Percentiles rank a stretch among this genome's conserved stretches.
These are phyloP conservation scores for Mycosarcoma mackinlayi DNA, from an alignment of 1,284 basidiomycete species.

Conservation along the genomic window DNA sequence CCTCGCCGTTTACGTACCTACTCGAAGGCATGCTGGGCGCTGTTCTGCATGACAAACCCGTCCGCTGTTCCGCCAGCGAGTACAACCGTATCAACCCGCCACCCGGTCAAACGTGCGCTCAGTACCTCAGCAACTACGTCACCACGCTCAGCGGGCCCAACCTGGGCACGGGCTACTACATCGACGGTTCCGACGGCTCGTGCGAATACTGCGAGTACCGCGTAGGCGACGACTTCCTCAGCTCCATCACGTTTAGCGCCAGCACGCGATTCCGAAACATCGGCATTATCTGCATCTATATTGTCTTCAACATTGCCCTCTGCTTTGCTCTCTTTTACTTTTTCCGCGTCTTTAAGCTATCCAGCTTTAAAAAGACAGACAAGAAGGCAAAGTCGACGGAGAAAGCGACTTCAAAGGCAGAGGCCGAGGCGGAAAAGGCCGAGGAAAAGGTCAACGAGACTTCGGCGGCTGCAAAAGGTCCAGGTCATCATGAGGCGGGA, in stretches of 20 bases:
- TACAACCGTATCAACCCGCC: conserved; percentile 68
- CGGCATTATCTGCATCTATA: conserved; percentile 74
- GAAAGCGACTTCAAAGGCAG: background rate
- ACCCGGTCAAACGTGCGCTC: conserved; percentile 69
- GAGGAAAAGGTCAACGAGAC: conserved; percentile 9
- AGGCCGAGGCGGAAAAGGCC: conserved; percentile 11
- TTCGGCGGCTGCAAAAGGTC: conserved; percentile 21
- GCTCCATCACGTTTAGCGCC: conserved; percentile 33
- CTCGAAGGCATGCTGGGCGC: conserved; percentile 69
- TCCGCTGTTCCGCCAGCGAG: conserved; percentile 70
- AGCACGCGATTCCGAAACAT: conserved; percentile 51
- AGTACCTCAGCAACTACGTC: conserved; percentile 69
- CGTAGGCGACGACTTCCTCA: conserved; percentile 73
- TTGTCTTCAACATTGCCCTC: conserved; percentile 73
- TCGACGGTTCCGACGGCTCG: conserved; percentile 66
- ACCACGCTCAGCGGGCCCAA: conserved; percentile 34
- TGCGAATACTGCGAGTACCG: conserved; percentile 71
- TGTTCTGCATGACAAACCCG: conserved; percentile 66
- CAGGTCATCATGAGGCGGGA: conserved; percentile 5
- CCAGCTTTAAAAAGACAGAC: conserved; percentile 15
- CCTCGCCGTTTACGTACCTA: conserved; percentile 78
- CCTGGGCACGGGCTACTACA: conserved; percentile 50
- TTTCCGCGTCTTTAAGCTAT: conserved; percentile 52
- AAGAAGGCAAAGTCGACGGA: conserved; percentile 17
- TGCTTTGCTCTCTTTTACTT: conserved; percentile 56